Evolutionary conservation across 192 early-diverging fungal genomes (phyloP), one percentile per base, ranked within the genome.

Genomic region (Rhizoclosmatium sp.): DNA sequence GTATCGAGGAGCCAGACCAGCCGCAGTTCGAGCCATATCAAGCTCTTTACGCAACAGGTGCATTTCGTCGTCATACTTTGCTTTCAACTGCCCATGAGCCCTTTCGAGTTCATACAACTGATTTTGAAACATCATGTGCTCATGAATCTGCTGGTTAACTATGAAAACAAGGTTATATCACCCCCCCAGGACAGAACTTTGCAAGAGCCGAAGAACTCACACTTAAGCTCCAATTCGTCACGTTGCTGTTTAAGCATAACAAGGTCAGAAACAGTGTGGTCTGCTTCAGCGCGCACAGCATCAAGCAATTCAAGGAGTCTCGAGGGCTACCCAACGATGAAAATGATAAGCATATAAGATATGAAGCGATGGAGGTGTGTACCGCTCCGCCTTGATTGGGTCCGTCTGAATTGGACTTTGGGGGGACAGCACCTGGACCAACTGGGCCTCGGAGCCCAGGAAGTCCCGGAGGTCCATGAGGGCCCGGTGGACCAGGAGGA

Each of bases 31-130:
- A 9, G 69, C 73, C 62, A 89, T 87, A 69, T 98, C 95, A 3
- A 97, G 88, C 68, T 98, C 94, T 31, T 92, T 91, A 31, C 94
- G 90, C 69, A 97, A 83, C 46, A 92, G 88, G 47, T 83, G 83
- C 76, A 97, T 92, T 70, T 98, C 96, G 64, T 96, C 94, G 78
- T 98, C 97, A 74, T 95, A 97, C 82, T 93, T 90, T 69, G 87
- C 89, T 85, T 95, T 94, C 68, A 93, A 87, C 51, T 90, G 82
- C 59, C 91, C 87, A 82, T 96, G 94, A 31, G 91, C 88, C 65
- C 94, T 87, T 79, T 97, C 95, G 44, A 97, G 87, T 23, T 97
- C 96, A 61, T 78, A 85, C 47, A 97, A 80, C 44, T 84, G 87
- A 82, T 95, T 90, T 82, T 95, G 92, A 71, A 95, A 92, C 31